Conservation (phyloP, 2,329 filamentous ascomycete genomes). For the Beauveria caledonica region DNA sequence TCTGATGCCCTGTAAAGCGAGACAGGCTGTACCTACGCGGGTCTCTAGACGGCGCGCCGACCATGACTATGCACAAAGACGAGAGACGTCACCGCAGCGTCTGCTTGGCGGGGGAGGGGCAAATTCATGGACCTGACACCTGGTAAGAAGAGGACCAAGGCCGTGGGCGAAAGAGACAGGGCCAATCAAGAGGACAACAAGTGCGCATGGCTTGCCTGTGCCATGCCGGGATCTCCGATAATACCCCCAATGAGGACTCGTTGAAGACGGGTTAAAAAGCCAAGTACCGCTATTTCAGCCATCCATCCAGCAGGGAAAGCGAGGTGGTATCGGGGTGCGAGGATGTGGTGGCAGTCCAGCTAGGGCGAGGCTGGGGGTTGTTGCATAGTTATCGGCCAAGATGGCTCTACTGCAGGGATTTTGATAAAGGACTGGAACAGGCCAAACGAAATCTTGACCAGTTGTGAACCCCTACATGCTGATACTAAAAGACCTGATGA, state of each 20-base stretch:
- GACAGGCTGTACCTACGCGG: too few relatives aligned
- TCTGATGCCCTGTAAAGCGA: too few relatives aligned
- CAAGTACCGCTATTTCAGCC: background rate
- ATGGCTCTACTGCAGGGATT: background rate
- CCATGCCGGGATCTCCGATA: background rate
- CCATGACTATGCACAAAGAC: background rate
- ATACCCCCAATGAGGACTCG: background rate
- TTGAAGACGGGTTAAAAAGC: background rate
- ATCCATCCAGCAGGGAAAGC: background rate
- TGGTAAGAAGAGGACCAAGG: background rate
- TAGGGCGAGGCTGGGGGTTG: background rate
- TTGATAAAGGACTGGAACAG: background rate
- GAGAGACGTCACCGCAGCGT: conserved; percentile 2
- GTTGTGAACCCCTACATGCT: too few relatives aligned
- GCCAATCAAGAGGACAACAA: conserved; percentile 7
- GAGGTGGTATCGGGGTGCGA: background rate
- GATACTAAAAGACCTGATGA: too few relatives aligned
- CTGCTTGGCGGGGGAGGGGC: conserved; percentile 8
- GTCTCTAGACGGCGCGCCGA: too few relatives aligned
- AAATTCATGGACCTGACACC: background rate
- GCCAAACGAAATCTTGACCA: too few relatives aligned
- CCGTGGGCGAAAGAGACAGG: background rate
- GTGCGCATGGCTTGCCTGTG: conserved; percentile 7
- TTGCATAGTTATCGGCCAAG: background rate
- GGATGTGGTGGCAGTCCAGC: background rate